Evolutionary conservation across 345 rosid species (phyloP).

Genomic region (Lenwebbia sp.): DNA sequence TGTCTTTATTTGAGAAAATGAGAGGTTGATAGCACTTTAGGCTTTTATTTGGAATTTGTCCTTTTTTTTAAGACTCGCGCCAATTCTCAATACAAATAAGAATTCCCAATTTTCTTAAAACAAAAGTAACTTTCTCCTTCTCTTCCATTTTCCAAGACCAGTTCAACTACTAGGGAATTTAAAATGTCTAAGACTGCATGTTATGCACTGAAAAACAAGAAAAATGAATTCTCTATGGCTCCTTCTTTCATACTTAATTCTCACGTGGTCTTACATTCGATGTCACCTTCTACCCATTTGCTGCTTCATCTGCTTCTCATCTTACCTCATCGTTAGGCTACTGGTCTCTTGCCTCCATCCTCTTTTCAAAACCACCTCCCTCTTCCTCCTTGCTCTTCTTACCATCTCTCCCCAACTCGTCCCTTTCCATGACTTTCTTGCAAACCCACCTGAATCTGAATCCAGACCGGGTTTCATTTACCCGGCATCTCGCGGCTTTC

Average conservation of each 20-base stretch:
- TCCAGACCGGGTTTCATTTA: neutral
- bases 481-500: neutral
- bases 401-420: conserved; percentile 23
- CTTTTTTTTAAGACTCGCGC: neutral
- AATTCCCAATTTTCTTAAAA: neutral
- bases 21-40: too few relatives aligned
- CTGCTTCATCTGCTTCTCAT: conserved; percentile 57
- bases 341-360: conserved; percentile 68
- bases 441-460: neutral
- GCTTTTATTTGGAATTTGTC: too few relatives aligned
- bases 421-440: neutral
- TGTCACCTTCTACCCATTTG: conserved; percentile 52
- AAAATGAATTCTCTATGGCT: neutral
- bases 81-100: neutral
- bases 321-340: conserved; percentile 45
- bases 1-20: too few relatives aligned
- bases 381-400: conserved; percentile 39
- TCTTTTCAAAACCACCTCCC: conserved; percentile 45
- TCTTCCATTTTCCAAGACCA: neutral
- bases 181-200: neutral
- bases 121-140: neutral
- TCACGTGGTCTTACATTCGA: conserved; percentile 12
- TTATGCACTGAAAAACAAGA: neutral
- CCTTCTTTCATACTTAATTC: neutral
- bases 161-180: neutral